Base-by-base conservation (phyloP, 345 rosid species). In the Salix purpurea region DNA sequence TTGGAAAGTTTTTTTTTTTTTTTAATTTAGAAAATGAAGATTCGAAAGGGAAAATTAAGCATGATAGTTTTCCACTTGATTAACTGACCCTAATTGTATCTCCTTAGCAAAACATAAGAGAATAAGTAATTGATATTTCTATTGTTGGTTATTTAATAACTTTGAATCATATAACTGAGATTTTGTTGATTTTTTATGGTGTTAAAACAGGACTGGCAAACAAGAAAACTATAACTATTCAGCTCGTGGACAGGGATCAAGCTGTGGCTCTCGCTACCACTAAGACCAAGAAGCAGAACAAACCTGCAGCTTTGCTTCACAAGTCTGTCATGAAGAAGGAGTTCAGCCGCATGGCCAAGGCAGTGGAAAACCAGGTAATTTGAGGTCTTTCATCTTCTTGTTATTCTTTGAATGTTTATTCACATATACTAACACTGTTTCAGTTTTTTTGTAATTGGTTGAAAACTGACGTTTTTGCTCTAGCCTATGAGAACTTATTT, bases 221-320 rank as follows among this genome's bases (percentile, higher is more conserved):
- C 88, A 85, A 80, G 72, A 91, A 90, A 78, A 91, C 99, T 0
- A 92, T 93, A n/a, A 85, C 90, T 13, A 86, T 95, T 81, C 97
- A 88, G 87, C 60, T 84, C 23, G 96, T 78, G 18, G 90, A 71
- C 28, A 86, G 90, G 82, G 99, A 93, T 19, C 87, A 80, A 71
- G 81, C 83, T 48, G 88, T 93, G 69, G 83, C 91, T 68, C 87
- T 95, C 8, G 91, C 91, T 18, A 93, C 97, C 5, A 79, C 89
- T 23, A 95, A 91, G 92, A 90, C 93, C 74, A 95, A 88, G 91
- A 89, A 85, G 71, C 90, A 89, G 73, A 85, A 83, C 82, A 87
- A 87, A 26, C 89, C 89, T 46, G 65, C 88, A 26, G 70, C 82
- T 61, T 78, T 87, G 76, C 84, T 88, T 77, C 91, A 89, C 81